Evolutionary conservation across 306 rosid genomes (phyloP).

Genomic region (Rubus parviflorus): DNA sequence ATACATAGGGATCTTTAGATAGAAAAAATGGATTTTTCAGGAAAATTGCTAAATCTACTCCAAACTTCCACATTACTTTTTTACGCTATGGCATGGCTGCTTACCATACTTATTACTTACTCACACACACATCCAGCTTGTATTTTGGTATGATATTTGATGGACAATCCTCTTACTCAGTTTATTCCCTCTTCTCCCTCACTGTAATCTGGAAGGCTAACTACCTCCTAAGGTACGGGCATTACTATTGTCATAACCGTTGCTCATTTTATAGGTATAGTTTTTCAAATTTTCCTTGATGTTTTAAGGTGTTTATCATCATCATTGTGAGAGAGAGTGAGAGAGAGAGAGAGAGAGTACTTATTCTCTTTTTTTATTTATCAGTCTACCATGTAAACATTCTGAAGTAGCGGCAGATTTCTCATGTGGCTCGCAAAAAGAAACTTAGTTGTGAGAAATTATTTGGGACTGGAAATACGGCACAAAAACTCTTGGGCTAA

Average conservation of each 20-base stretch:
- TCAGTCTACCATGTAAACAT: slow-evolving; percentile 11
- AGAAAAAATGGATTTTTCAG: too few species aligned
- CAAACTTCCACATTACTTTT: too few species aligned
- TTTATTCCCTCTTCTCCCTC: too few species aligned
- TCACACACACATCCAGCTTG: too few species aligned
- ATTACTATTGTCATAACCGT: background rate
- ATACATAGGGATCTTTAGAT: too few species aligned
- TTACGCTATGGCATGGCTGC: too few species aligned
- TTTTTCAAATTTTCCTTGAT: background rate
- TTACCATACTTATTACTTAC: too few species aligned
- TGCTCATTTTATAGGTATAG: background rate
- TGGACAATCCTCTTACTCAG: too few species aligned
- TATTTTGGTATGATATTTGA: too few species aligned
- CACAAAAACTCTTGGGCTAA: slow-evolving; percentile 29
- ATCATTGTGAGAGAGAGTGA: slow-evolving; percentile 19
- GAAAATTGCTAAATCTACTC: too few species aligned
- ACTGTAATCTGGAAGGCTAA: too few species aligned
- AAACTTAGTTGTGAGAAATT: slow-evolving; percentile 55
- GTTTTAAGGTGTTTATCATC: background rate
- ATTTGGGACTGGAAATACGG: slow-evolving; percentile 86
- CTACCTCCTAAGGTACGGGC: too few species aligned
- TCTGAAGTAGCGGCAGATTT: slow-evolving; percentile 85
- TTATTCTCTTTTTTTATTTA: background rate
- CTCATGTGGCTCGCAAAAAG: slow-evolving; percentile 85
- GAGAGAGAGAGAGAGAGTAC: background rate